Conservation (phyloP, 805 yeast genomes). For the Candida insectorum region DNA sequence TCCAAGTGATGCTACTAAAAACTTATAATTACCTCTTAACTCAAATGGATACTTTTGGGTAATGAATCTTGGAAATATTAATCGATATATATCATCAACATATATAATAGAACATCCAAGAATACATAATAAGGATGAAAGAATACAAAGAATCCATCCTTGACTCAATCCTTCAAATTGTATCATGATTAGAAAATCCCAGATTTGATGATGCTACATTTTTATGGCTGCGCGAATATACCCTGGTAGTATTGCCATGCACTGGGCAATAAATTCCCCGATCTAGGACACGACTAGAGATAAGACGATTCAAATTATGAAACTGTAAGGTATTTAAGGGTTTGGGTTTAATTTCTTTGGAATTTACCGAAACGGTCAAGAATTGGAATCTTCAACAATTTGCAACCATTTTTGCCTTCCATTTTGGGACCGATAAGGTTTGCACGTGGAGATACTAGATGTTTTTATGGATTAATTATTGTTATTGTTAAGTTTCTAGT, state of each 20-base stretch:
- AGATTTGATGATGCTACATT: neutral
- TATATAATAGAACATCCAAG: conserved; percentile 68
- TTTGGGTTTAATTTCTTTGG: no score
- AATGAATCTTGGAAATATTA: conserved; percentile 36
- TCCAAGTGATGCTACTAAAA: conserved; percentile 72
- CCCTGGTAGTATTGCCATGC: conserved; percentile 2
- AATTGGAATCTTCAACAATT: no score
- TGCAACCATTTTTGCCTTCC: no score
- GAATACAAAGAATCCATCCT: conserved; percentile 64
- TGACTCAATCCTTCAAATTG: conserved; percentile 18
- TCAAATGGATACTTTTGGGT: conserved; percentile 45
- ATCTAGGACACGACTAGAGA: no score
- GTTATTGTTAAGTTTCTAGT: no score
- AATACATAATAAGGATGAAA: conserved; percentile 69
- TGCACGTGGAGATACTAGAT: no score
- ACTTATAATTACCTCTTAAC: conserved; percentile 55
- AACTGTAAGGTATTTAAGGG: no score
- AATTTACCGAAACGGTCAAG: no score
- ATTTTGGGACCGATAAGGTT: no score
- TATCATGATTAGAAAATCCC: neutral
- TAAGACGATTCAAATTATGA: no score
- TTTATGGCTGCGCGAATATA: neutral
- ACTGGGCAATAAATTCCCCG: no score
- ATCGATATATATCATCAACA: conserved; percentile 51
- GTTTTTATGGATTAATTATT: no score